Percentiles rank a stretch among this genome's conserved stretches.
These are phyloP conservation scores for Irpex sp. DNA, from an alignment of 1,284 basidiomycete genomes.

Conservation along the genomic window DNA sequence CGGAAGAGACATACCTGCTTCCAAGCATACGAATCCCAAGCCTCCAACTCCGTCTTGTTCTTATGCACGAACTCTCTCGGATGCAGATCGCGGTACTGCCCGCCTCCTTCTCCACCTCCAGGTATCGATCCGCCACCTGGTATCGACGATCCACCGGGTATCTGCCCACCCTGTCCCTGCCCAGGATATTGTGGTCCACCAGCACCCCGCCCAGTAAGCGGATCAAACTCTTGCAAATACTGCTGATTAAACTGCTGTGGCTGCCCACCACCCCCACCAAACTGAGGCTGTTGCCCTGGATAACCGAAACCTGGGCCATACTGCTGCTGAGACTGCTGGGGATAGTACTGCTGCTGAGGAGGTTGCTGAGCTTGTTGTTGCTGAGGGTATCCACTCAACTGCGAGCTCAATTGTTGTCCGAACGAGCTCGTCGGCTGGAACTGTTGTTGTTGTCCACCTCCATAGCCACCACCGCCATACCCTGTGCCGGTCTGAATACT, in stretches of 20 bases:
- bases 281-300: not conserved
- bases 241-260: slow-evolving; percentile 15
- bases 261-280: slow-evolving; percentile 8
- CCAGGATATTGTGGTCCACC: too few relatives aligned
- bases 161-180: slow-evolving; percentile 9
- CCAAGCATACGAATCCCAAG: slow-evolving; percentile 34
- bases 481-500: too few relatives aligned
- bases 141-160: too few relatives aligned
- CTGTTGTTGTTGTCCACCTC: not conserved
- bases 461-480: not conserved
- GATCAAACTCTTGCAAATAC: slow-evolving; percentile 32
- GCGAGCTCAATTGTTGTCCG: slow-evolving; percentile 29
- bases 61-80: slow-evolving; percentile 31
- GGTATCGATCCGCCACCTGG: too few relatives aligned
- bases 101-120: slow-evolving; percentile 5
- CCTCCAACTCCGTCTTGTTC: slow-evolving; percentile 33
- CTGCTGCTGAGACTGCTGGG: slow-evolving; percentile 18
- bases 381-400: slow-evolving; percentile 19
- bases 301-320: slow-evolving; percentile 11
- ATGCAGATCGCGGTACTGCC: slow-evolving; percentile 21
- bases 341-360: slow-evolving; percentile 18
- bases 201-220: slow-evolving; percentile 14
- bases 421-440: slow-evolving; percentile 30
- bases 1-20: slow-evolving; percentile 32
- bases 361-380: slow-evolving; percentile 12